These are phyloP conservation scores for Pythium dissimile DNA, from an alignment of 352 stramenopile species.

Conservation along the genomic window DNA sequence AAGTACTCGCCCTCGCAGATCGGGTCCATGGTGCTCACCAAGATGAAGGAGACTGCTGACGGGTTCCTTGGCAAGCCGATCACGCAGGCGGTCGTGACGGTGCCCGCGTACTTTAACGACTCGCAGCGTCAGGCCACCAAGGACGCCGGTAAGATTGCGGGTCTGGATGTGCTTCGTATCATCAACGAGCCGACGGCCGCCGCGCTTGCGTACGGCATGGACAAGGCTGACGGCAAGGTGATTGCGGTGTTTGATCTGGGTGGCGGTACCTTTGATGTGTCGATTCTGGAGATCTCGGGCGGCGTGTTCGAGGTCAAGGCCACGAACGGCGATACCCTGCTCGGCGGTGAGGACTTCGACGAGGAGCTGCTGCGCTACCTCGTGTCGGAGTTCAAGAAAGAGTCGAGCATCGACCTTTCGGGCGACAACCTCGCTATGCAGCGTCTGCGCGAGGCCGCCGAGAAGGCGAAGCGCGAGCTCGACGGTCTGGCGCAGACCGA, in stretches of 20 bases:
- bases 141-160: conserved; percentile 14
- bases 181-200: conserved; percentile 93
- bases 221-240: conserved; percentile 77
- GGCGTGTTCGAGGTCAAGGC: conserved; percentile 93
- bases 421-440: conserved; percentile 87
- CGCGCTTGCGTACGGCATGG: conserved; percentile 88
- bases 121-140: not conserved
- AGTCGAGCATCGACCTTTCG: conserved; percentile 86
- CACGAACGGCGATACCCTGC: conserved; percentile 92
- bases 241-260: conserved; percentile 91
- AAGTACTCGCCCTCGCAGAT: conserved; percentile 68
- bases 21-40: conserved; percentile 10
- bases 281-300: conserved; percentile 83
- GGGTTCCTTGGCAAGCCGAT: not conserved
- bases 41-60: not conserved
- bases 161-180: conserved; percentile 27
- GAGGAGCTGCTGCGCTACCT: conserved; percentile 94
- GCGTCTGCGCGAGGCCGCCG: conserved; percentile 90
- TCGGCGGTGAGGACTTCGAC: conserved; percentile 94
- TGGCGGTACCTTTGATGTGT: conserved; percentile 87
- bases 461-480: conserved; percentile 93
- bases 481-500: conserved; percentile 89
- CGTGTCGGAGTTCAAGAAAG: conserved; percentile 90
- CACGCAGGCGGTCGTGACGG: not conserved
- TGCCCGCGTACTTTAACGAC: not conserved